Evolutionary conservation across 2,329 filamentous ascomycete genomes (phyloP).

Genomic region (Penicillium sumatraense): DNA sequence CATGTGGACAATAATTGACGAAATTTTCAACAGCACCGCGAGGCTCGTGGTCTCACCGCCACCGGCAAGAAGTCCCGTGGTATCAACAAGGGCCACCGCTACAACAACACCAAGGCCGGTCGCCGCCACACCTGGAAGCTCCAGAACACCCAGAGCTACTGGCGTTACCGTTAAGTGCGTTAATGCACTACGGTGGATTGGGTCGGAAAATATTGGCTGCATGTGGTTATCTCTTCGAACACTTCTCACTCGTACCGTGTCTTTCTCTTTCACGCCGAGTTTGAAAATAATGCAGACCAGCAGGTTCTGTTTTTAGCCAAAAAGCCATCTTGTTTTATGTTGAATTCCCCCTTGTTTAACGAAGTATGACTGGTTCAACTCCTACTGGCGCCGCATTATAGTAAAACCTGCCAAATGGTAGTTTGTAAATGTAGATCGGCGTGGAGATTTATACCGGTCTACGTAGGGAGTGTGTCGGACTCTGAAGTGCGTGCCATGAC

Average conservation of each 20-base stretch:
- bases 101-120: conserved; percentile 97
- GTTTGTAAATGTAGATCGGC: neutral
- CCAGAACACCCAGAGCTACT: conserved; percentile 98
- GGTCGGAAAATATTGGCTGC: conserved; percentile 38
- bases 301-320: conserved; percentile 44
- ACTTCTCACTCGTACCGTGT: conserved; percentile 36
- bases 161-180: conserved; percentile 81
- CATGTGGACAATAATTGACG: too few species aligned
- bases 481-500: too few species aligned
- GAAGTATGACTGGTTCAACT: conserved; percentile 43
- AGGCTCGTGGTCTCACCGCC: conserved; percentile 93
- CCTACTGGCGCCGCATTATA: conserved; percentile 14
- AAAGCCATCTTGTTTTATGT: conserved; percentile 40
- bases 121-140: conserved; percentile 99
- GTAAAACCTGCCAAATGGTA: conserved; percentile 16
- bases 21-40: conserved; percentile 72
- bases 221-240: conserved; percentile 40
- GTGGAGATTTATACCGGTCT: neutral
- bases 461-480: neutral
- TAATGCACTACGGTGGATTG: conserved; percentile 34
- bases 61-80: conserved; percentile 99
- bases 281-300: conserved; percentile 43
- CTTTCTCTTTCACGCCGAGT: conserved; percentile 32
- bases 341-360: conserved; percentile 39
- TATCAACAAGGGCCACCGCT: conserved; percentile 98